Base-by-base conservation (phyloP, 2,329 filamentous ascomycete genomes). In the Pseudohalonectria lignicola region DNA sequence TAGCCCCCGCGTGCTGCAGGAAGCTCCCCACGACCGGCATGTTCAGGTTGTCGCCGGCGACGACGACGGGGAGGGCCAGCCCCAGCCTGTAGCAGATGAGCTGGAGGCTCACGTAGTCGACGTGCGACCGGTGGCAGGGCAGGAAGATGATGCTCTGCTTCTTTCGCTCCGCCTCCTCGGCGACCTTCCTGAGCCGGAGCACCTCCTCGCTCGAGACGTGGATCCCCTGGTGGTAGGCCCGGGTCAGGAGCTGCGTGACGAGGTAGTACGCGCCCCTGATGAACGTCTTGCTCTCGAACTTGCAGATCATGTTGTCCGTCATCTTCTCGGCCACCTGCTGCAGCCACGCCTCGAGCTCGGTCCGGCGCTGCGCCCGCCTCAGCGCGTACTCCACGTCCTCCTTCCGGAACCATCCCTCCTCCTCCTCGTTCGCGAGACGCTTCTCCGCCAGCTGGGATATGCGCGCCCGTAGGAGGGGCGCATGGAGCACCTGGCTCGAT, bases 291-390 rank as follows among this genome's bases (percentile, higher is more conserved):
- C 82, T 93, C 60, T 98, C 92, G 71, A 96, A 90, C 62, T 98
- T 98, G 73, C 90, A 96, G 44, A 98, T 95, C 92, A 98, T 96
- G 45, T 82, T 77, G 53, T 94, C 86, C 18, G 87, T 86, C 73
- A 92, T 80, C 47, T 82, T 79, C 45, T 92, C 86, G 4, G 86
- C 83, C 4, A 95, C 80, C 53, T 94, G 79, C 39, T 78, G 71
- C 33, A 98, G 64, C 41, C 80, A 80, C 28, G 69, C 67, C 52
- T 87, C 79, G 40, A 96, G 75, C 49, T 82, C 76, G 40, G 62
- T 65, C 38, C 69, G 74, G 39, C 74, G 65, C 44, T 70, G 71
- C 4, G 63, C 62, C 40, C 69, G 66, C 55, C 76, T 67, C 43
- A 63, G 50, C 33, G 59, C 51, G 53, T 72, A 73, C 40, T 76